Base-by-base conservation (phyloP, 371 early-diverging fungal species). In the Mucor racemosus region DNA sequence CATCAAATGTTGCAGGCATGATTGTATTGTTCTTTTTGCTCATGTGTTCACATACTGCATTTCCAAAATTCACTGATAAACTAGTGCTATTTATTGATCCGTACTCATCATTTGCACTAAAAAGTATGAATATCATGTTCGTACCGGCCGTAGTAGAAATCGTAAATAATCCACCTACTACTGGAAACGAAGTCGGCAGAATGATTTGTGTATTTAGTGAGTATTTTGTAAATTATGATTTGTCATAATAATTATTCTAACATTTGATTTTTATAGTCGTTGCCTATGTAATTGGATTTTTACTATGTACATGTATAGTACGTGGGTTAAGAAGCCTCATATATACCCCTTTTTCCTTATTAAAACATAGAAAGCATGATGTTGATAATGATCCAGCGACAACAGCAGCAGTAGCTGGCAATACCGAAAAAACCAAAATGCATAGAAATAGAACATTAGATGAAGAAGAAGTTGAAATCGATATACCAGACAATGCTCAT, bases 101-200 rank as follows among this genome's bases (percentile, higher is more conserved):
- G 9, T 70, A 70, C 14, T 70, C 71, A 5, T 66, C 71, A 3
- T 73, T 76, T 63, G 68, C 67, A 31, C 48, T 73, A 10, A 21
- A 55, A 46, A 73, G 74, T 54, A 76, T 76, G 68, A 76, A 65
- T 17, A 63, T 76, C 36, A 70, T 76, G 73, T 73, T 76, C 59
- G 65, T 73, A 11, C 76, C 76, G 11, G 64, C 74, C 10, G n/a
- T 70, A 40, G 57, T 61, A 35, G 60, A 65, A 36, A 66, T 67
- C 42, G 58, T 67, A 5, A 56, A 71, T n/a, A 67, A 73, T 58
- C 50, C 65, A 40, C 39, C 71, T n/a, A 67, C 66, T 10, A 56
- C 71, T 15, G 73, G 68, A 10, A 31, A 64, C n/a, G 76, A 76
- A 55, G 53, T 76, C 4, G 76, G 73, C 5, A 64, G 71, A 58